A percentile compares a stretch with the other conserved stretches of the same genome.
phyloP scores from a whole-genome alignment of 2,329 filamentous ascomycete genomes.

The Penicillium hordei region DNA sequence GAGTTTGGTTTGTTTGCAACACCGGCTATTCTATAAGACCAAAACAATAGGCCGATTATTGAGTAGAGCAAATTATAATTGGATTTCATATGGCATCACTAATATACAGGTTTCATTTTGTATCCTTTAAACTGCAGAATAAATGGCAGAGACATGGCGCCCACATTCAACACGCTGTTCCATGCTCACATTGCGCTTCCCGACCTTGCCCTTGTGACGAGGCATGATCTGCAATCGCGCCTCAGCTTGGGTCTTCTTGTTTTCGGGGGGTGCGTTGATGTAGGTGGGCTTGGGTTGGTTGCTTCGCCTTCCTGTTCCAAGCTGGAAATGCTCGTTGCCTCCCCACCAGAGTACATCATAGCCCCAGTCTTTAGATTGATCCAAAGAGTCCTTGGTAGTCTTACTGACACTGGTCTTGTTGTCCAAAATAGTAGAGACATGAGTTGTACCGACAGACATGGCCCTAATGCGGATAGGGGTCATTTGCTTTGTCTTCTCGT shows the following conservation, averaged over 20 bases:
- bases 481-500: conserved; percentile 67
- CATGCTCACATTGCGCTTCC: conserved; percentile 68
- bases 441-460: conserved; percentile 74
- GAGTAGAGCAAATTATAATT: conserved; percentile 2
- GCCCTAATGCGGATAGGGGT: conserved; percentile 75
- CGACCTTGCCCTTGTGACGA: conserved; percentile 65
- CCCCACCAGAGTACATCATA: conserved; percentile 91
- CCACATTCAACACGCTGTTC: conserved; percentile 91
- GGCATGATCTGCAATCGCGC: conserved; percentile 80
- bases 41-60: neutral
- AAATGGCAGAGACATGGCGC: conserved; percentile 76
- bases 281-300: conserved; percentile 76
- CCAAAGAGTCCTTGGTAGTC: conserved; percentile 51
- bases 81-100: conserved; percentile 16
- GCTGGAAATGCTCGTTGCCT: conserved; percentile 88
- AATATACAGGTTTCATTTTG: conserved; percentile 17
- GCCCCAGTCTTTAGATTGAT: conserved; percentile 79
- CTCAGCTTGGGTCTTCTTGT: conserved; percentile 62
- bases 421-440: conserved; percentile 78
- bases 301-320: conserved; percentile 85
- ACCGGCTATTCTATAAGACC: neutral
- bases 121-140: conserved; percentile 59
- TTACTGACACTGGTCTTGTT: conserved; percentile 71
- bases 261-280: conserved; percentile 70
- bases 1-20: conserved; percentile 37